phyloP scores from a whole-genome alignment of 2,329 filamentous ascomycete species.

The Alternaria sp. region DNA sequence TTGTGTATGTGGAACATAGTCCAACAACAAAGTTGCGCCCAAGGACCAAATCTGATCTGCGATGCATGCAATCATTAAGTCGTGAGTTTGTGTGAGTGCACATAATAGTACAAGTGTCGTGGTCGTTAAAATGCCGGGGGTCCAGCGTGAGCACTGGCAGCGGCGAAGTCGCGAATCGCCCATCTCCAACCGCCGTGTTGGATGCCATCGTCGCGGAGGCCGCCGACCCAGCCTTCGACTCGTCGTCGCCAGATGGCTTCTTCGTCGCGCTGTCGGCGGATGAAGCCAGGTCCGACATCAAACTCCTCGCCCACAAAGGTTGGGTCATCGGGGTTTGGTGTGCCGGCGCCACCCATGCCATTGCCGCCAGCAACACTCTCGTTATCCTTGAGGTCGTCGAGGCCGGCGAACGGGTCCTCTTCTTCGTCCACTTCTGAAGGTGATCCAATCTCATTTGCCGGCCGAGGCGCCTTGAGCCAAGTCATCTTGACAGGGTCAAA shows the following conservation, averaged over 20 bases:
- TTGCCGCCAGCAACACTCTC: constrained; percentile 42
- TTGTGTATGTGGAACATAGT: constrained; percentile 26
- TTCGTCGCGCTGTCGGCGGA: constrained; percentile 86
- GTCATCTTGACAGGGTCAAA: constrained; percentile 98
- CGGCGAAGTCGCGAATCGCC: constrained; percentile 66
- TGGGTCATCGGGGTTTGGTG: constrained; percentile 37
- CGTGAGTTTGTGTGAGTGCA: constrained; percentile 34
- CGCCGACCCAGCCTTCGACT: constrained; percentile 82
- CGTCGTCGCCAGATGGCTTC: constrained; percentile 90
- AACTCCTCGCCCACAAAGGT: constrained; percentile 89
- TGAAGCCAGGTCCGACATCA: constrained; percentile 94
- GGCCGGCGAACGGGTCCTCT: constrained; percentile 91
- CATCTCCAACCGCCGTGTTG: constrained; percentile 72
- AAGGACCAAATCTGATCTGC: constrained; percentile 26
- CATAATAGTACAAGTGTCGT: constrained; percentile 19
- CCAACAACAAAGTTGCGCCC: constrained; percentile 30
- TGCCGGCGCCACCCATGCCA: constrained; percentile 28
- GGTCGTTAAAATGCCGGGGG: constrained; percentile 26
- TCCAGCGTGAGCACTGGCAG: constrained; percentile 39
- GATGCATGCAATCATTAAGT: constrained; percentile 42
- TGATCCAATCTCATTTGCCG: constrained; percentile 43
- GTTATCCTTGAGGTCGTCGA: constrained; percentile 87
- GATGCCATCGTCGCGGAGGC: constrained; percentile 57
- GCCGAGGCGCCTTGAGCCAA: constrained; percentile 79
- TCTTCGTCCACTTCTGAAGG: constrained; percentile 76